Percentiles rank a stretch among this genome's conserved stretches.
phyloP scores from a whole-genome alignment of 1,284 basidiomycete genomes.

The Cystobasidiaceae sp. region DNA sequence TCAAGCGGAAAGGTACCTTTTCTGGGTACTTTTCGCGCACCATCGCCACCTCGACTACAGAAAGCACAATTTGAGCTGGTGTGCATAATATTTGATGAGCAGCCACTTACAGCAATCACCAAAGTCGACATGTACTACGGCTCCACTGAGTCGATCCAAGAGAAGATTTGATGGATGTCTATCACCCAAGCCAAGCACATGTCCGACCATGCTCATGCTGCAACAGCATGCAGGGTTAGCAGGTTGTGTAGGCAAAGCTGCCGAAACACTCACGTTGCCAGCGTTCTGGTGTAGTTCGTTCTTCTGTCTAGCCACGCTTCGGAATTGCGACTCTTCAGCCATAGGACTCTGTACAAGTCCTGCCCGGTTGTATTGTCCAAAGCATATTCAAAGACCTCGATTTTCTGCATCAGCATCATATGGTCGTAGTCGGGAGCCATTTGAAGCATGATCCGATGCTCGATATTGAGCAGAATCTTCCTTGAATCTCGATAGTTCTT shows the following conservation, averaged over 20 bases:
- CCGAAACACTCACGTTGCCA: conserved; percentile 87
- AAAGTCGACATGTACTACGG: conserved; percentile 96
- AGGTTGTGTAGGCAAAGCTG: neutral
- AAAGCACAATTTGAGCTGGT: neutral
- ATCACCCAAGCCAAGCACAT: conserved; percentile 95
- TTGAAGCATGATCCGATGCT: conserved; percentile 96
- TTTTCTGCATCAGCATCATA: conserved; percentile 89
- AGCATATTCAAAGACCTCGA: conserved; percentile 99
- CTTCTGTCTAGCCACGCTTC: conserved; percentile 97
- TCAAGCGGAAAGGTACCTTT: conserved; percentile 96
- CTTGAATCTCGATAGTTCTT: conserved; percentile 89
- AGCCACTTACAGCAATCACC: conserved; percentile 48
- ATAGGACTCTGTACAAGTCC: conserved; percentile 95
- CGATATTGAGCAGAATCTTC: conserved; percentile 96
- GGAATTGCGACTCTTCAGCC: conserved; percentile 91
- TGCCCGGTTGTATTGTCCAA: conserved; percentile 98
- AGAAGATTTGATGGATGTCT: conserved; percentile 95
- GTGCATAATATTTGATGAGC: conserved; percentile 37
- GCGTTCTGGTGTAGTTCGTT: conserved; percentile 91
- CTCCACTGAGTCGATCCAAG: conserved; percentile 85
- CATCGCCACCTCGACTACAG: conserved; percentile 46
- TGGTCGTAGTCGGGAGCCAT: conserved; percentile 94
- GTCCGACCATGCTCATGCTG: conserved; percentile 91
- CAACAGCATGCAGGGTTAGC: conserved; percentile 45
- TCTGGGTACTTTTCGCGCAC: conserved; percentile 81